phyloP scores from a whole-genome alignment of 2,329 filamentous ascomycete species.

The Waltergamsia citrina region DNA sequence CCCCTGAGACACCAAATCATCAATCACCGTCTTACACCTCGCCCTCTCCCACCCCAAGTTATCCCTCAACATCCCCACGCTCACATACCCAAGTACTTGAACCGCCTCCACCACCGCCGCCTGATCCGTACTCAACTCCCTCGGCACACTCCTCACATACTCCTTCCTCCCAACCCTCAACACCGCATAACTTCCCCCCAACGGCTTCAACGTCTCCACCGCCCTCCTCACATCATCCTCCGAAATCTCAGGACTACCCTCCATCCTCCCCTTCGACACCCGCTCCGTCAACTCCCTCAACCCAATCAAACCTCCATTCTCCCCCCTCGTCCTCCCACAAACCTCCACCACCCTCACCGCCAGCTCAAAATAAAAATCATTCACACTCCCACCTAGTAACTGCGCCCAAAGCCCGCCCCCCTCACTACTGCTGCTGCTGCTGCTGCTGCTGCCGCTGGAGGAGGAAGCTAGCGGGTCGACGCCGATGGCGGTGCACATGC shows the following conservation, averaged over 20 bases:
- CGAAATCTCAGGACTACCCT: conserved; percentile 70
- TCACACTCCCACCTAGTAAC: conserved; percentile 81
- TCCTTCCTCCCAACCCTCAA: conserved; percentile 74
- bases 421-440: conserved; percentile 34
- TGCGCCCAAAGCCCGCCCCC: conserved; percentile 80
- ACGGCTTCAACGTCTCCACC: conserved; percentile 75
- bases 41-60: conserved; percentile 83
- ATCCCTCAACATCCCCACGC: conserved; percentile 74
- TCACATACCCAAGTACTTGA: conserved; percentile 83
- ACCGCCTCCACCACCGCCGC: conserved; percentile 85
- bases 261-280: conserved; percentile 62
- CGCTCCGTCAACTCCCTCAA: conserved; percentile 71
- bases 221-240: conserved; percentile 92
- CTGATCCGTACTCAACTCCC: conserved; percentile 92
- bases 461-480: conserved; percentile 73
- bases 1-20: conserved; percentile 80
- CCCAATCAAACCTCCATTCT: conserved; percentile 89
- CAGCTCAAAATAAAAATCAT: conserved; percentile 98
- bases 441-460: conserved; percentile 18
- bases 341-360: conserved; percentile 93
- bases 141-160: conserved; percentile 87
- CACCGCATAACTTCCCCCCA: conserved; percentile 81
- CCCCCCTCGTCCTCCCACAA: conserved; percentile 72
- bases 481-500: conserved; percentile 96
- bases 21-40: conserved; percentile 78